A percentile compares a stretch with the other conserved stretches of the same genome.
phyloP scores from a whole-genome alignment of 139 green algal genomes.

The Chlamydomonas eustigma region DNA sequence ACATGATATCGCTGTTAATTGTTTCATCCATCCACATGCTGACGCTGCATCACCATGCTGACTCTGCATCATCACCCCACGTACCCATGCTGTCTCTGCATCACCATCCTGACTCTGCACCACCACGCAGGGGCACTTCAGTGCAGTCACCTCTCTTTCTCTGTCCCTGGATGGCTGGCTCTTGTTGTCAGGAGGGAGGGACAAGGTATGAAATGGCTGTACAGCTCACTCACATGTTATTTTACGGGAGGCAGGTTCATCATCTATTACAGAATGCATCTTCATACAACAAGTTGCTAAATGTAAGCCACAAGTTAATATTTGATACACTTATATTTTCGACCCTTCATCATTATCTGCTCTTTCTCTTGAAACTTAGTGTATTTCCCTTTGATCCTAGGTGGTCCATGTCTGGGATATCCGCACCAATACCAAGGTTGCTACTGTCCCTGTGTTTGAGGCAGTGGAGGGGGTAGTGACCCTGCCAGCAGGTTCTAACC shows the following conservation, averaged over 20 bases:
- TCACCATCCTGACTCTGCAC: slow-evolving; percentile 1
- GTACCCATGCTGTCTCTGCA: no score
- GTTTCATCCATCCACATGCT: no score
- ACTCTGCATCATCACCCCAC: no score
- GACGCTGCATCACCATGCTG: no score
- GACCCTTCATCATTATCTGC: no score
- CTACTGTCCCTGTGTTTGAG: slow-evolving; percentile 82
- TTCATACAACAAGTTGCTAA: no score
- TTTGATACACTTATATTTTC: no score
- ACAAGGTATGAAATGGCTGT: slow-evolving; percentile 31
- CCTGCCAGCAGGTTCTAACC: slow-evolving; percentile 18
- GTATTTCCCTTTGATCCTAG: no score
- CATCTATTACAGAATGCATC: no score
- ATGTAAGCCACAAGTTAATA: no score
- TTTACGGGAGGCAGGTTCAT: background rate
- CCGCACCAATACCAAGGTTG: slow-evolving; percentile 47
- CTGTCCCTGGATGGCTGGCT: slow-evolving; percentile 69
- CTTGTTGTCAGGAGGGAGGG: slow-evolving; percentile 45
- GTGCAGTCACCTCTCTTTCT: slow-evolving; percentile 71
- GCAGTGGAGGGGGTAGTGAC: slow-evolving; percentile 67
- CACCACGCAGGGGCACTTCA: slow-evolving; percentile 81
- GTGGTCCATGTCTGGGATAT: slow-evolving; percentile 81
- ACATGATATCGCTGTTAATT: no score
- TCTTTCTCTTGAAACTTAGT: no score
- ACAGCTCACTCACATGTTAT: background rate